phyloP scores from a whole-genome alignment of 306 rosid genomes.

The Gastrolobium villosum region DNA sequence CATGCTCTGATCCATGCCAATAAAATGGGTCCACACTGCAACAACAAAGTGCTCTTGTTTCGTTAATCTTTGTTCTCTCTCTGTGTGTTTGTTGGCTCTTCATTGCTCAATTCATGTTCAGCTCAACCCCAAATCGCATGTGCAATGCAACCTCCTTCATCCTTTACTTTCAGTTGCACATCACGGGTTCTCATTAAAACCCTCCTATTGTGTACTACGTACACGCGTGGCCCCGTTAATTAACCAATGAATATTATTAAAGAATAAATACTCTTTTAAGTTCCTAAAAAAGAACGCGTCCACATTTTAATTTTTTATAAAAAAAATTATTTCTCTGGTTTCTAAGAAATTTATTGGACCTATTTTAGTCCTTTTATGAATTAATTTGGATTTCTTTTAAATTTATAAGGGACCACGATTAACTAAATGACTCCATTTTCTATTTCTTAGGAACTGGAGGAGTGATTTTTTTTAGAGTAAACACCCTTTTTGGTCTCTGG shows the following conservation, averaged over 20 bases:
- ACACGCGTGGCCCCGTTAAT: conserved; percentile 40
- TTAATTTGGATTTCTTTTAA: no score
- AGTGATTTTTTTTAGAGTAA: no score
- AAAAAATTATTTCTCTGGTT: no score
- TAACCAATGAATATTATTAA: conserved; percentile 42
- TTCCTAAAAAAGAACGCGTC: no score
- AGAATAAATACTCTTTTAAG: no score
- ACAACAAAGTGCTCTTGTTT: not conserved
- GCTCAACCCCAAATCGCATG: conserved; percentile 5
- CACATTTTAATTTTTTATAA: no score
- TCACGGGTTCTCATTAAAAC: conserved; percentile 49
- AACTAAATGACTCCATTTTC: no score
- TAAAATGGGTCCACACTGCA: conserved; percentile 43
- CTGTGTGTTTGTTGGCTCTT: conserved; percentile 1
- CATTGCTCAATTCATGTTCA: not conserved
- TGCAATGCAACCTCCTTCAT: not conserved
- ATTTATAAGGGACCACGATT: no score
- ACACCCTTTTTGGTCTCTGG: no score
- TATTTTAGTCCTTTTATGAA: no score
- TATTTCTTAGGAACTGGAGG: no score
- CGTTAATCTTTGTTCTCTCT: not conserved
- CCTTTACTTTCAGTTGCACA: not conserved
- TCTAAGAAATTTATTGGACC: no score
- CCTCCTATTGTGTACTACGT: not conserved
- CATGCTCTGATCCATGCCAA: conserved; percentile 27